Evolutionary conservation across 306 rosid species (phyloP).

Genomic region (Fragaria iinumae): DNA sequence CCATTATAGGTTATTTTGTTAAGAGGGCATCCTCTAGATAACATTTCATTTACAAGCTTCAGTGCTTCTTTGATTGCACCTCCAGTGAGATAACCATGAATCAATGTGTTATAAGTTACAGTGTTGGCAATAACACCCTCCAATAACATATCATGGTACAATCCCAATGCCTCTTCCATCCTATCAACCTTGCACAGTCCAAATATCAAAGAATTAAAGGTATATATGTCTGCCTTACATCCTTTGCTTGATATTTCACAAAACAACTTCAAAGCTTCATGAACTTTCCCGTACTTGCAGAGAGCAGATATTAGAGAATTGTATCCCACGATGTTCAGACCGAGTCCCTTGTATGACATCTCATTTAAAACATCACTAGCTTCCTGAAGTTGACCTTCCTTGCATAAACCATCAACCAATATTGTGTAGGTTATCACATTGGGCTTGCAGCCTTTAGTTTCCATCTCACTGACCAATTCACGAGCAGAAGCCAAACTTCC

Average conservation of each 20-base stretch:
- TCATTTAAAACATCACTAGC: slow-evolving; percentile 55
- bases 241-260: slow-evolving; percentile 65
- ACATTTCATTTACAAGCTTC: slow-evolving; percentile 79
- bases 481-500: slow-evolving; percentile 64
- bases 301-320: slow-evolving; percentile 69
- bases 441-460: slow-evolving; percentile 60
- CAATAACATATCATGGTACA: slow-evolving; percentile 70
- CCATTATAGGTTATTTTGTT: slow-evolving; percentile 79
- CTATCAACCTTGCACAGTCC: slow-evolving; percentile 65
- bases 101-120: slow-evolving; percentile 78
- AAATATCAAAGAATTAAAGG: slow-evolving; percentile 71
- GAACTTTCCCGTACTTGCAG: slow-evolving; percentile 57
- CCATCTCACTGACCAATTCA: slow-evolving; percentile 63
- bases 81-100: slow-evolving; percentile 58
- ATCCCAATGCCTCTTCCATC: slow-evolving; percentile 63
- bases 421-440: slow-evolving; percentile 76
- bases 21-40: slow-evolving; percentile 69
- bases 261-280: slow-evolving; percentile 57
- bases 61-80: slow-evolving; percentile 63
- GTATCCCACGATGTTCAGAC: slow-evolving; percentile 70
- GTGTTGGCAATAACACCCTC: slow-evolving; percentile 89
- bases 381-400: slow-evolving; percentile 59
- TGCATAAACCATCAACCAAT: slow-evolving; percentile 72
- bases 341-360: slow-evolving; percentile 66
- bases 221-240: slow-evolving; percentile 78